Base-by-base conservation (phyloP, 208 protist species). In the Wallacemonas sp. region DNA sequence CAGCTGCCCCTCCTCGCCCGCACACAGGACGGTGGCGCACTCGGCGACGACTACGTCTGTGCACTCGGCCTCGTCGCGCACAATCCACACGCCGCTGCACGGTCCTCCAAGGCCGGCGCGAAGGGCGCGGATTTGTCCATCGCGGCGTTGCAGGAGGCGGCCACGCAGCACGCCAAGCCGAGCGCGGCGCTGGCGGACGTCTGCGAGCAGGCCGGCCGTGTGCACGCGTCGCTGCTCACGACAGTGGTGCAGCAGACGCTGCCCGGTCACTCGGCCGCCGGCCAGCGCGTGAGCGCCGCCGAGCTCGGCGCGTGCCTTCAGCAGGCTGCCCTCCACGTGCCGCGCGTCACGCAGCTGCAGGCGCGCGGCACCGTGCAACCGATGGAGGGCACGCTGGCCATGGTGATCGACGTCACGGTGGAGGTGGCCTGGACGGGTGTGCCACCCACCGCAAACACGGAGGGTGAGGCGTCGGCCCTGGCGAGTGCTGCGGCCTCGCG, bases 331-430 rank as follows among this genome's bases (percentile, higher is more conserved):
- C 39, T 49, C 2, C 41, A 57, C 29, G 44, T 61, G 12, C 45
- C 70, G 41, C 31, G 67, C 28, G 16, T 49, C 16, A 28, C 59
- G 26, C 48, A 67, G 39, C 55, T 92, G 2, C 55, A 23, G 32
- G 82, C 86, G 11, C 64, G 26, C 33, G 86, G 86, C 14, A 63
- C 61, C 11, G 65, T 87, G 29, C 57, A 67, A 63, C 61, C 75
- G 33, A 57, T 81, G 57, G 57, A 82, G 18, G 78, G 73, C 12
- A 61, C 32, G 5, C 61, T 84, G 8, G 74, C 71, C 29, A 81
- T 85, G 67, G 59, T 84, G 25, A 41, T 91, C 3, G 63, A 65
- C 25, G 81, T 85, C n/a, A 39, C 38, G 12, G 81, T 72, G 7
- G 57, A 65, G 69, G 63, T 92, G 54, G 42, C 32, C 25, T 89